phyloP scores from a whole-genome alignment of 495 filamentous ascomycete genomes.

The Margaritispora aquatica region DNA sequence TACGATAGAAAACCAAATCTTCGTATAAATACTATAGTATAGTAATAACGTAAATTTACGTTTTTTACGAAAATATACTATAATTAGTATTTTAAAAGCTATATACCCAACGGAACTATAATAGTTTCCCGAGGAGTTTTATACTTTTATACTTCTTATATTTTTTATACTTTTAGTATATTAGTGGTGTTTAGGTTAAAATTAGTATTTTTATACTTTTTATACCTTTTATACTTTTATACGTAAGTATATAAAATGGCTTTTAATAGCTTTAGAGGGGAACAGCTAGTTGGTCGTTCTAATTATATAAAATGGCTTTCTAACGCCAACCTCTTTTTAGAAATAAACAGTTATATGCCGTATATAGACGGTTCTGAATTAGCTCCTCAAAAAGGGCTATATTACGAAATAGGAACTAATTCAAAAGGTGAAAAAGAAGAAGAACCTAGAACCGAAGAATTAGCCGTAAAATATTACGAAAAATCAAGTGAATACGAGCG shows the following conservation, averaged over 20 bases:
- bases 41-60: too few relatives aligned
- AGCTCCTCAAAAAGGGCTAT: neutral
- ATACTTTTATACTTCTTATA: too few relatives aligned
- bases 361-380: neutral
- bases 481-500: neutral
- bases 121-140: neutral
- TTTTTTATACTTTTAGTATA: neutral
- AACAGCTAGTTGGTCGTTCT: neutral
- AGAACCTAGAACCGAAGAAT: neutral
- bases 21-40: too few relatives aligned
- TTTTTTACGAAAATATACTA: too few relatives aligned
- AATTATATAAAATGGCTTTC: conserved; percentile 5
- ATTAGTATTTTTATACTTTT: neutral
- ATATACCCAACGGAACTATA: neutral
- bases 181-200: neutral
- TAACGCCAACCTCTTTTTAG: neutral
- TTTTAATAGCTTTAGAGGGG: neutral
- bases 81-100: neutral
- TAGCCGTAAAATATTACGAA: conserved; percentile 3
- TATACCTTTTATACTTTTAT: too few relatives aligned
- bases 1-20: too few relatives aligned
- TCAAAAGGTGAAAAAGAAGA: too few relatives aligned
- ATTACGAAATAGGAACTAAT: neutral
- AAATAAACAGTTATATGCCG: conserved; percentile 5
- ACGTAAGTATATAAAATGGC: neutral